Conservation (phyloP, 2,329 filamentous ascomycete species). For the Nothophoma quercina region DNA sequence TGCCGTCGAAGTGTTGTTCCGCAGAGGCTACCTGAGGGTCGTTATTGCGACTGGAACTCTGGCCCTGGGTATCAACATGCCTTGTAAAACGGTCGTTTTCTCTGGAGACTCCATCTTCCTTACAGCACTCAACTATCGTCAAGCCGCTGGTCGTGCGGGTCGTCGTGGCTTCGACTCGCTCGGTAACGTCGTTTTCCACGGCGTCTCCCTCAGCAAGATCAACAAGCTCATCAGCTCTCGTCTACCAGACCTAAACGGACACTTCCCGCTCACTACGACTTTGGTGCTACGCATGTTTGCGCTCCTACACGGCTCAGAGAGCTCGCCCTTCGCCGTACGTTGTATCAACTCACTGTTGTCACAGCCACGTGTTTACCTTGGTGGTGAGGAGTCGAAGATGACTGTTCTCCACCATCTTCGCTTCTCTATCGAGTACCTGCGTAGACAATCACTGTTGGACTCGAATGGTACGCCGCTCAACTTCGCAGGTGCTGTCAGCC, state of each 20-base stretch:
- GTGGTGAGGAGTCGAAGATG: constrained; percentile 71
- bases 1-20: constrained; percentile 75
- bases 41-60: constrained; percentile 79
- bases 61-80: constrained; percentile 75
- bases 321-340: constrained; percentile 67
- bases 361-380: constrained; percentile 73
- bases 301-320: constrained; percentile 70
- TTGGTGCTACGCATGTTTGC: constrained; percentile 73
- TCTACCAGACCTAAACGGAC: constrained; percentile 76
- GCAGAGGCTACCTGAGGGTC: constrained; percentile 73
- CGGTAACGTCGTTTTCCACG: constrained; percentile 81
- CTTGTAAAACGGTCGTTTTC: constrained; percentile 83
- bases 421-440: constrained; percentile 82
- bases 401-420: constrained; percentile 78
- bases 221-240: constrained; percentile 75
- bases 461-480: constrained; percentile 70
- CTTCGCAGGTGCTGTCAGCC: constrained; percentile 73
- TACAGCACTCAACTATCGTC: constrained; percentile 77
- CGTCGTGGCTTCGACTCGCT: constrained; percentile 82
- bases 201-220: constrained; percentile 66
- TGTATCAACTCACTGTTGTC: constrained; percentile 73
- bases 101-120: constrained; percentile 75
- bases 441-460: constrained; percentile 71
- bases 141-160: constrained; percentile 78
- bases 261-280: constrained; percentile 79